Evolutionary conservation across 768 basidiomycete species (phyloP).

Genomic region (Boletus rex-veris): DNA sequence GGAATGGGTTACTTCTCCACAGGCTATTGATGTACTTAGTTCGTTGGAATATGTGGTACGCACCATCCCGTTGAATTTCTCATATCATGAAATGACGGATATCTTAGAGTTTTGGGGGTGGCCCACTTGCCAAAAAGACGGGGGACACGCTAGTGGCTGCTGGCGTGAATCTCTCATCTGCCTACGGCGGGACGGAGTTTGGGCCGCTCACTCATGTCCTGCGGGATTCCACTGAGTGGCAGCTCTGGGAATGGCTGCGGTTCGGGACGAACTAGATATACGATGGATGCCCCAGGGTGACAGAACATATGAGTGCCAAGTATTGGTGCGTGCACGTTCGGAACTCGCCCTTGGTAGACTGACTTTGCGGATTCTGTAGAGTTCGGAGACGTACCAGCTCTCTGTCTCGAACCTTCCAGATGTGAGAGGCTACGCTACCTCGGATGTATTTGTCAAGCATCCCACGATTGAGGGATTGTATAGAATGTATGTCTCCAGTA

Average conservation of each 20-base stretch:
- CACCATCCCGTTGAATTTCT: not conserved
- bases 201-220: slow-evolving; percentile 13
- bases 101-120: slow-evolving; percentile 34
- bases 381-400: not conserved
- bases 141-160: slow-evolving; percentile 34
- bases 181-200: slow-evolving; percentile 42
- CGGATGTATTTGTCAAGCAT: not conserved
- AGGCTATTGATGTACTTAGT: slow-evolving; percentile 16
- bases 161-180: slow-evolving; percentile 32
- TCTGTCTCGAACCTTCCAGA: not conserved
- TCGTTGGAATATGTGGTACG: slow-evolving; percentile 21
- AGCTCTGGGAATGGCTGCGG: slow-evolving; percentile 35
- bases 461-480: not conserved
- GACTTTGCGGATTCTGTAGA: not conserved
- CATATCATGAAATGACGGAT: too few species aligned
- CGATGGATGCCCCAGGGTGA: slow-evolving; percentile 38
- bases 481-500: not conserved
- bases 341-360: not conserved
- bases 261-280: slow-evolving; percentile 21
- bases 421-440: not conserved
- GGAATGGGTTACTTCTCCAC: slow-evolving; percentile 16
- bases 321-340: slow-evolving; percentile 27
- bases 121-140: slow-evolving; percentile 34
- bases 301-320: slow-evolving; percentile 37
- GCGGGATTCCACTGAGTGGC: slow-evolving; percentile 16